Base-by-base conservation (phyloP, 495 filamentous ascomycete genomes). In the Daldinia decipiens region DNA sequence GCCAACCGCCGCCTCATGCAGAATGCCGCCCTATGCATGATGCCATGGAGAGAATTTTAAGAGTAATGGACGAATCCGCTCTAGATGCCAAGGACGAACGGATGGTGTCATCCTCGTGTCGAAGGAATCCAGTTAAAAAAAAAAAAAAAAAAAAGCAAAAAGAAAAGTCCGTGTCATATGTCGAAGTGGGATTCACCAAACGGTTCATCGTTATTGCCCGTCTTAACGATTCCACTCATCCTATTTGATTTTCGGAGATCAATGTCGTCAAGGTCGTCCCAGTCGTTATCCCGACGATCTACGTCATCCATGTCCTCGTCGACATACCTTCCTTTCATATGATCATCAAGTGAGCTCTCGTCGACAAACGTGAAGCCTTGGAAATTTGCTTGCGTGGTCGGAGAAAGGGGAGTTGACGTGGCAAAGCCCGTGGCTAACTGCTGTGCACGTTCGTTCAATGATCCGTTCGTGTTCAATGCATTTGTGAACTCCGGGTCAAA, bases 401-500 rank as follows among this genome's bases (percentile, higher is more conserved):
- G 95, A 2, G 92, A 96, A 15, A 99, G 81, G 0, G 95, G 95
- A 0, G 95, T 98, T 17, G 91, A 94, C 6, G 92, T 92, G 27
- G 92, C 87, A 61, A 86, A 85, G 73, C 93, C 92, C 36, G 89
- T 84, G 27, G 92, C 90, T 59, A 93, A 87, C 17, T 93, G 89
- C 12, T 91, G 91, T 1, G 95, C 95, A 40, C 94, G 89, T 71
- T 95, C 91, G 76, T 98, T 98, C 67, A 99, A 85, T 0, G 92
- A 95, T 0, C 89, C 86, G n/a, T 90, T 89, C 34, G 86, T 88
- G 73, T 93, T 91, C 36, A 98, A 84, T 7, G 95, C 95, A 69
- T 94, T 98, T 50, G 95, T 99, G 78, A 99, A 99, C 77, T 98
- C 96, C 0, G 95, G 95, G 74, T 99, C 95, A 72, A 99, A 99